phyloP scores from a whole-genome alignment of 768 basidiomycete genomes.

The Leccinum barrowsii region DNA sequence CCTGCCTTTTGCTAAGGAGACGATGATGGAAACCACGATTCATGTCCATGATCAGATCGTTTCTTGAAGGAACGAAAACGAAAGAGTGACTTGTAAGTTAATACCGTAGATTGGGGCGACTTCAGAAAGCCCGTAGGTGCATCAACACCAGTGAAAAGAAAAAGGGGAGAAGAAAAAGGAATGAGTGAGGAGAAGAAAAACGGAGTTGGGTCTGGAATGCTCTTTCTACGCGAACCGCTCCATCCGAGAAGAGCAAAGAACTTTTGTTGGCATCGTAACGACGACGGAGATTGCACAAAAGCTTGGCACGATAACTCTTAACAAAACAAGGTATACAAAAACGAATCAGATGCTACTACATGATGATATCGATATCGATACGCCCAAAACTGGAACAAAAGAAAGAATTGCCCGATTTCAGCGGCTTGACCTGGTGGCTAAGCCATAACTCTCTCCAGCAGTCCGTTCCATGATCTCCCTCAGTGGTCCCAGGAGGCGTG shows the following conservation, averaged over 20 bases:
- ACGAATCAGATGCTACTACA: conserved; percentile 7
- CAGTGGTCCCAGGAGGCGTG: conserved; percentile 86
- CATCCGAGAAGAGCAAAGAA: not conserved
- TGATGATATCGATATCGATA: not conserved
- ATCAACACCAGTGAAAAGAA: conserved; percentile 8
- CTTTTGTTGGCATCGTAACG: conserved; percentile 33
- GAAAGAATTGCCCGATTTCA: conserved; percentile 13
- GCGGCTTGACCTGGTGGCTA: conserved; percentile 32
- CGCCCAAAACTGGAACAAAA: not conserved
- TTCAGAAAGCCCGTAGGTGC: not conserved
- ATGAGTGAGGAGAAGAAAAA: not conserved
- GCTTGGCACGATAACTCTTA: not conserved
- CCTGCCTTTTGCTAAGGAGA: conserved; percentile 25
- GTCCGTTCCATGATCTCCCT: conserved; percentile 91
- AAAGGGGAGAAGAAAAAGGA: not conserved
- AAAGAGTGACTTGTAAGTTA: conserved; percentile 23
- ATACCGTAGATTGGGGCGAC: not conserved
- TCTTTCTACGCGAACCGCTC: not conserved
- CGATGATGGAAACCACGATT: conserved; percentile 14
- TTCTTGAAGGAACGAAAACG: conserved; percentile 12
- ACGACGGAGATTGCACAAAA: not conserved
- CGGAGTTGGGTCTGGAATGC: not conserved
- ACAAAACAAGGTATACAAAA: conserved; percentile 7
- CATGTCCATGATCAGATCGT: conserved; percentile 20
- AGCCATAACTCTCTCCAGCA: conserved; percentile 71